A percentile compares a stretch with the other conserved stretches of the same genome.
phyloP scores from a whole-genome alignment of 2,329 filamentous ascomycete species.

The Beauveria asiatica region DNA sequence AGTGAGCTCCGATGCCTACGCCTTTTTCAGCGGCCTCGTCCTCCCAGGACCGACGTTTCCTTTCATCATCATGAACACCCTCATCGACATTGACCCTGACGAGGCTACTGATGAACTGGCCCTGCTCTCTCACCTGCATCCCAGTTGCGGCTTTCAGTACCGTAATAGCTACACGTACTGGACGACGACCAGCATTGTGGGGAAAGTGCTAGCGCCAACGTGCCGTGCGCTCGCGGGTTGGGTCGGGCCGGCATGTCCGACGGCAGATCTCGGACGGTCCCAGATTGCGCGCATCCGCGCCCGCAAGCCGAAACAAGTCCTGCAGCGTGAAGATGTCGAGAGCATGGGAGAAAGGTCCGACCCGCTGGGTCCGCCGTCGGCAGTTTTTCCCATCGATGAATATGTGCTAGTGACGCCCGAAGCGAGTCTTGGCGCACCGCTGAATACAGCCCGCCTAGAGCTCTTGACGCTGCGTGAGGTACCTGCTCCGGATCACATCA shows the following conservation, averaged over 20 bases:
- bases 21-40: conserved; percentile 67
- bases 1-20: conserved; percentile 63
- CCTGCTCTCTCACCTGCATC: conserved; percentile 58
- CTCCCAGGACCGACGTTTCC: conserved; percentile 61
- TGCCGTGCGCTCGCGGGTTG: conserved; percentile 64
- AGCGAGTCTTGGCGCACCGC: conserved; percentile 41
- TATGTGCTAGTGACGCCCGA: conserved; percentile 55
- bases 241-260: conserved; percentile 64
- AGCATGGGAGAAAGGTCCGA: conserved; percentile 61
- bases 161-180: conserved; percentile 68
- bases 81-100: conserved; percentile 67
- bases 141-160: conserved; percentile 68
- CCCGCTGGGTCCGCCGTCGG: conserved; percentile 55
- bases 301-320: conserved; percentile 44
- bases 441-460: conserved; percentile 61
- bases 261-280: conserved; percentile 55
- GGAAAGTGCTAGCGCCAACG: conserved; percentile 66
- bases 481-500: conserved; percentile 4
- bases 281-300: conserved; percentile 64
- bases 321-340: conserved; percentile 51
- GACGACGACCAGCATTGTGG: conserved; percentile 63
- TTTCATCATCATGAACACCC: conserved; percentile 69
- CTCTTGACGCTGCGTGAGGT: conserved; percentile 49
- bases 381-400: conserved; percentile 56
- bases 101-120: conserved; percentile 56